These are phyloP conservation scores for Serendipita vermifera DNA, from an alignment of 768 basidiomycete genomes.

Conservation along the genomic window DNA sequence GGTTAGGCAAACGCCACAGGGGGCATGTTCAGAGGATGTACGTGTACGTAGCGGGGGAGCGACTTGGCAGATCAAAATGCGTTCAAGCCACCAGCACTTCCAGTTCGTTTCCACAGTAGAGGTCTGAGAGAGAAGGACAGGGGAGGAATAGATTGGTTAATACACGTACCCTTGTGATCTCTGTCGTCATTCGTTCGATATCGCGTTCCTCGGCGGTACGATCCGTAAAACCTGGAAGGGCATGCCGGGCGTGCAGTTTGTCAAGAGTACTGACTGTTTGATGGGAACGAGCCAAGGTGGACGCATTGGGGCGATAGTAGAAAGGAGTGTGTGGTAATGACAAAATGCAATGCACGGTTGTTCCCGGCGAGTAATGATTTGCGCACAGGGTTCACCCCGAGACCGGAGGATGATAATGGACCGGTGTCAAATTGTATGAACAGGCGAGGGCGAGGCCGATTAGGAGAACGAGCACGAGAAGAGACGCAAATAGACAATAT, in stretches of 20 bases:
- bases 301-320: too few relatives aligned
- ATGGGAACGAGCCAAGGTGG: slow-evolving; percentile 14
- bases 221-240: slow-evolving; percentile 92
- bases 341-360: not conserved
- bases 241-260: slow-evolving; percentile 91
- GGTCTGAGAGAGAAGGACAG: not conserved
- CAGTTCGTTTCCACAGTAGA: not conserved
- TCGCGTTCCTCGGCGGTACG: slow-evolving; percentile 86
- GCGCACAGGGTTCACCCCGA: too few relatives aligned
- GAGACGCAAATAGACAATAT: too few relatives aligned
- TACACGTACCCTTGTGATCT: slow-evolving; percentile 67
- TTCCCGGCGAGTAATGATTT: not conserved
- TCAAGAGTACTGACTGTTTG: slow-evolving; percentile 71
- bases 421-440: too few relatives aligned
- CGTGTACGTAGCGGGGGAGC: too few relatives aligned
- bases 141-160: too few relatives aligned
- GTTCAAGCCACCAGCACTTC: not conserved
- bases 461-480: not conserved
- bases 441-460: slow-evolving; percentile 6
- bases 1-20: too few relatives aligned
- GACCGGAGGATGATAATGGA: too few relatives aligned
- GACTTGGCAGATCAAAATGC: not conserved
- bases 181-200: slow-evolving; percentile 72
- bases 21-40: too few relatives aligned
- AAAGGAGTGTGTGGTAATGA: not conserved